Evolutionary conservation across 2,329 filamentous ascomycete species (phyloP), one percentile per base, ranked within the genome.

Genomic region (Aspergillus ibericus): DNA sequence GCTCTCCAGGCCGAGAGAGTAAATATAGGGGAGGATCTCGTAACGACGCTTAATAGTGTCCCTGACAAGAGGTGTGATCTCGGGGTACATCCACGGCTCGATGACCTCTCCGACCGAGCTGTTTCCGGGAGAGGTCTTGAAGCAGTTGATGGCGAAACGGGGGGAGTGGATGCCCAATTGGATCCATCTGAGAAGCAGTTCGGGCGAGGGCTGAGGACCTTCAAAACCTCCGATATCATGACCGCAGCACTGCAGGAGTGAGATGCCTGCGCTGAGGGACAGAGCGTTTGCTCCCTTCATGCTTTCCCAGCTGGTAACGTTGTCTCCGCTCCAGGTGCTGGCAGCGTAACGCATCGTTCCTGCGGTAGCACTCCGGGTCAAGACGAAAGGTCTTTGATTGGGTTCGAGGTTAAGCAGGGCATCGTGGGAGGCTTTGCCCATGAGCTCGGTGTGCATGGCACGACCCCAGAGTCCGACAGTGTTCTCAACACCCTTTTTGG

Each of bases 181-280:
- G 12, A 91, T 80, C 89, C 89, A 92, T 29, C 88, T 84, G 2
- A 91, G 82, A 0, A 91, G 81, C 2, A 90, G 80, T 66, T 91
- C 89, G 0, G 88, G 87, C 0, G 83, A 83, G 0, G 89, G 89
- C 67, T 91, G 88, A 0, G 88, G 87, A 1, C 75, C 88, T 75
- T 91, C 88, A 66, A 91, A 91, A 0, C 88, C 88, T 44, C 89
- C 88, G 60, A 91, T 90, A 58, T 91, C 88, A 66, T 91, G 88
- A 12, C 88, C 88, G 63, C 87, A 88, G 67, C 84, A 88, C 74
- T 83, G 88, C 64, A 91, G 78, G 1, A 91, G 77, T 50, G 84
- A 88, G 62, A 91, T 82, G 0, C 87, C 88, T 0, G 88, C 87
- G 44, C 84, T 90, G 3, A 91, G 75, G 0, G 87, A 87, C 5